Conservation (phyloP, 2,329 filamentous ascomycete genomes). For the Arthrinium phaeospermum region DNA sequence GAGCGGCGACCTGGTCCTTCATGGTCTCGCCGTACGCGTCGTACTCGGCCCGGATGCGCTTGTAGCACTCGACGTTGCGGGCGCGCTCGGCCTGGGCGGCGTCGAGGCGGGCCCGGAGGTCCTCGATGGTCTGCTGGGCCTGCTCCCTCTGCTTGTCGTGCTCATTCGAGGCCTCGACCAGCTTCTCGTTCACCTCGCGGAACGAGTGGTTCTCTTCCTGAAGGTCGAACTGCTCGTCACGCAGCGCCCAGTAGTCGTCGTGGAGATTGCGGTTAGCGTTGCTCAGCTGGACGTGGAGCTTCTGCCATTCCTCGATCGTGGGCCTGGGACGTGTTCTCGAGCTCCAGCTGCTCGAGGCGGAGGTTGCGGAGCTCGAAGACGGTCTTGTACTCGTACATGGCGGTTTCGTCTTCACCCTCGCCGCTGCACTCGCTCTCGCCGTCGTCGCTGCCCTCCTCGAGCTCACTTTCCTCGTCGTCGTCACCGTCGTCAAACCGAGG, state of each 20-base stretch:
- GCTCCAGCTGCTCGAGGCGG: not conserved
- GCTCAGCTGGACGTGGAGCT: not conserved
- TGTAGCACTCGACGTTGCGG: too few species aligned
- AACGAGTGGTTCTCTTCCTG: too few species aligned
- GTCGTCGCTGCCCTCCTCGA: not conserved
- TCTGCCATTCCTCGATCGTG: not conserved
- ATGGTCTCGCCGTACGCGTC: too few species aligned
- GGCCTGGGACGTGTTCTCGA: not conserved
- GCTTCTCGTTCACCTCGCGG: too few species aligned
- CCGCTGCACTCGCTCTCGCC: not conserved
- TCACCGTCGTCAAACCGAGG: not conserved
- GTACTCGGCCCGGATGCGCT: too few species aligned
- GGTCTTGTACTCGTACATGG: not conserved
- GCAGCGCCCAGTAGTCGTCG: not conserved
- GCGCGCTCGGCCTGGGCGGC: too few species aligned
- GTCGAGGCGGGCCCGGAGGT: too few species aligned
- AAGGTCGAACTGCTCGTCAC: too few species aligned
- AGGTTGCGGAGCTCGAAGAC: not conserved
- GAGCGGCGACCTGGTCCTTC: too few species aligned
- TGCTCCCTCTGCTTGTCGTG: too few species aligned
- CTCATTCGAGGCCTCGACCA: too few species aligned
- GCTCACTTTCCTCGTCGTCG: not conserved
- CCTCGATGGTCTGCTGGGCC: too few species aligned
- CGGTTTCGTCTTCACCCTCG: not conserved
- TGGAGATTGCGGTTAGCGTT: not conserved